phyloP scores from a whole-genome alignment of 345 rosid genomes.

The Lepidium didymum region DNA sequence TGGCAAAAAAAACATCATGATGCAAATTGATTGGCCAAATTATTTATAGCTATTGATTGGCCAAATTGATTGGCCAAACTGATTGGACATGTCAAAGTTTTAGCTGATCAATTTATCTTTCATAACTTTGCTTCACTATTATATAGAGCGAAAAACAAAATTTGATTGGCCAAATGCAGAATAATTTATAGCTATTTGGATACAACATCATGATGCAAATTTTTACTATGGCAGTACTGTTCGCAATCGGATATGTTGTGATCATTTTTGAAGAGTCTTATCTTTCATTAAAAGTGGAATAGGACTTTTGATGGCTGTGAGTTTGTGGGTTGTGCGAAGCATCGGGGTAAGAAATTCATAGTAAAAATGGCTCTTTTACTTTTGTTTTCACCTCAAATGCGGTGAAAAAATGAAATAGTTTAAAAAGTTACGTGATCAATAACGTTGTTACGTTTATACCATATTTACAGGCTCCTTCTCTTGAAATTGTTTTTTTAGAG shows the following conservation, averaged over 20 bases:
- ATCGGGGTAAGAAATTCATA: conserved; percentile 46
- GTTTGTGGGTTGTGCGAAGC: conserved; percentile 78
- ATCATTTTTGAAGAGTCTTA: conserved; percentile 75
- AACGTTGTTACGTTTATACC: neutral
- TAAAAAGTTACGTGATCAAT: neutral
- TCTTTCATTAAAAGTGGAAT: conserved; percentile 84
- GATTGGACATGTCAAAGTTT: neutral
- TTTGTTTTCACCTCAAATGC: neutral
- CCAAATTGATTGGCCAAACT: too few relatives aligned
- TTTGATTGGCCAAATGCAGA: neutral
- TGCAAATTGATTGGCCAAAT: too few relatives aligned
- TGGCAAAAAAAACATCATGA: neutral
- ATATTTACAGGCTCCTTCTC: conserved; percentile 64
- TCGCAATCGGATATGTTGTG: conserved; percentile 65
- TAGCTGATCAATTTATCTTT: neutral
- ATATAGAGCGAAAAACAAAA: neutral
- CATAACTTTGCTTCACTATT: neutral
- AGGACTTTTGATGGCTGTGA: conserved; percentile 75
- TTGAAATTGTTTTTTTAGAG: conserved; percentile 64
- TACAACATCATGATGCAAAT: conserved; percentile 40
- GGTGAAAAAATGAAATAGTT: too few relatives aligned
- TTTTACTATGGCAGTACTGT: conserved; percentile 69
- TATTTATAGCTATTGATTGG: too few relatives aligned
- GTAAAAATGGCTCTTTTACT: neutral
- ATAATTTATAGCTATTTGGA: neutral